Evolutionary conservation across 2,329 filamentous ascomycete species (phyloP), one percentile per base, ranked within the genome.

Genomic region (Botrytis fragariae): DNA sequence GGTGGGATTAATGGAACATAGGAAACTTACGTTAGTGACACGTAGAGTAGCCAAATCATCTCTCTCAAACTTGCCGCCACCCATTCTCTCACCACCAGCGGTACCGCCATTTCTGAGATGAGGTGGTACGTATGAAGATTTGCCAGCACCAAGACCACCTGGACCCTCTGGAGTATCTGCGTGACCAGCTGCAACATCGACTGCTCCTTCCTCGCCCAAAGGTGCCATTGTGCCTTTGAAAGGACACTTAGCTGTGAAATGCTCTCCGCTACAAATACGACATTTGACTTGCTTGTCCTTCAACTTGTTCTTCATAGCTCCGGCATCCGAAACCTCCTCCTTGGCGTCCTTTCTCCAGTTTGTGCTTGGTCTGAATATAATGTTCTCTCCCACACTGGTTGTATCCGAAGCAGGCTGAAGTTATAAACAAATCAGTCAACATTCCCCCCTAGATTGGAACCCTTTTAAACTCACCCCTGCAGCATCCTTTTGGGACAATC

Each of bases 281-380:
- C 96, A 99, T 89, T 98, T 98, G 88, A 99, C 97, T 87, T 98
- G 97, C 90, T 98, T 97, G 87, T 98, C 95, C 90, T 96, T 97
- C 81, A 98, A 88, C 86, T 93, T 92, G 82, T 91, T 89, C 86
- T 93, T 93, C 85, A 92, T 89, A 80, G 87, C 87, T 84, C 92
- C 90, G 80, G 92, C 90, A 83, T 93, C 92, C 81, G 88, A 89
- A 85, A 90, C 88, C 85, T 95, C 93, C 82, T 92, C 92, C 85
- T 93, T 93, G 82, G 92, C 91, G 78, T 93, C 93, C 81, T 93
- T 91, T 87, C 95, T 95, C 95, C 94, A 99, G 88, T 97, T 97
- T 79, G 93, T 89, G 82, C 90, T 92, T 57, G 95, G 96, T 77
- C 93, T 89, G 92, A 99, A 98, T 82, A 97, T 91, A 84, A 99